Conservation (phyloP, 2,329 filamentous ascomycete genomes). For the Exophiala xenobiotica region DNA sequence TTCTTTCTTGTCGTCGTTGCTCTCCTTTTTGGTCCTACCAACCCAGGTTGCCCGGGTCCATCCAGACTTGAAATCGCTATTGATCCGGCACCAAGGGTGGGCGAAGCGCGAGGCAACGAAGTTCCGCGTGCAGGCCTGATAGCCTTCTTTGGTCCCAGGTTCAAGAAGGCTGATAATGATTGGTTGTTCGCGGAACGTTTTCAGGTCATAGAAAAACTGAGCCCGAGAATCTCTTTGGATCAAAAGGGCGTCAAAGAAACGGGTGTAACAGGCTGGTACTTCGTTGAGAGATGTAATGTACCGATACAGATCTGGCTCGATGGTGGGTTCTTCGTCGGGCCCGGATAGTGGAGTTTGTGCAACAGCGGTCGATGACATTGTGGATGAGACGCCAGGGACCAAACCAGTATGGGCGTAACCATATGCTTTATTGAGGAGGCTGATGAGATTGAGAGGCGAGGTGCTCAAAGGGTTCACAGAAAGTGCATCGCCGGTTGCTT, state of each 20-base stretch:
- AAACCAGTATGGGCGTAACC: no score
- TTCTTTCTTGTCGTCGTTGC: slow-evolving; percentile 21
- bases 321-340: slow-evolving; percentile 15
- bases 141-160: slow-evolving; percentile 18
- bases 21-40: slow-evolving; percentile 16
- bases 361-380: slow-evolving; percentile 3
- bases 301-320: slow-evolving; percentile 15
- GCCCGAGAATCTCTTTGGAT: slow-evolving; percentile 24
- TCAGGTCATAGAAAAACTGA: slow-evolving; percentile 27
- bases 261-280: slow-evolving; percentile 21
- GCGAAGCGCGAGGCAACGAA: slow-evolving; percentile 28
- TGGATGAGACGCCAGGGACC: no score
- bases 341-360: slow-evolving; percentile 3
- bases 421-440: no score
- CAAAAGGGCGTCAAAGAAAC: slow-evolving; percentile 29
- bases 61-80: slow-evolving; percentile 16
- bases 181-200: slow-evolving; percentile 27
- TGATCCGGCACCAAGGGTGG: slow-evolving; percentile 28
- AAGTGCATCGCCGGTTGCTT: neutral
- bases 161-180: slow-evolving; percentile 17
- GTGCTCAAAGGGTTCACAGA: no score
- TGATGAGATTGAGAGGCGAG: no score
- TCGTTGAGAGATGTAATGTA: slow-evolving; percentile 28
- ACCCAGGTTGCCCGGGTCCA: slow-evolving; percentile 16
- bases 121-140: slow-evolving; percentile 17